These are phyloP conservation scores for Dictyostelium brefeldianum DNA, from an alignment of 78 protist species.

Conservation along the genomic window DNA sequence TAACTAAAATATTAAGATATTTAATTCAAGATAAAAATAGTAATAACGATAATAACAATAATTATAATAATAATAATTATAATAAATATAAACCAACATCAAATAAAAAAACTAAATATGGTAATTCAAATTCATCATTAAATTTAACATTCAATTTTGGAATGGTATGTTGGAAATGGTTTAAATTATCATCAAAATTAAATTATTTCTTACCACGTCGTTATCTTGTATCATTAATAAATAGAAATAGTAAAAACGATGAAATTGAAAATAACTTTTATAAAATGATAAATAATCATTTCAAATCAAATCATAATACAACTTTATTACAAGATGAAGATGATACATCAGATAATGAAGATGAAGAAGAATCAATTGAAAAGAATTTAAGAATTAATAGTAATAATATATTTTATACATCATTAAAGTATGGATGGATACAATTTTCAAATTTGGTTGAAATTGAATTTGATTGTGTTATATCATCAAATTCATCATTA, in stretches of 20 bases:
- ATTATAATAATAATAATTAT: not conserved
- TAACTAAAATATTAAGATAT: not conserved
- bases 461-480: conserved; percentile 3
- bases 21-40: not conserved
- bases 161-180: conserved; percentile 6
- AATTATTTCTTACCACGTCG: not conserved
- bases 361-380: not conserved
- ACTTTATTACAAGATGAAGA: no score
- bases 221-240: not conserved
- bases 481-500: not conserved
- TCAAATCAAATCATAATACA: not conserved
- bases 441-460: not conserved
- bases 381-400: not conserved
- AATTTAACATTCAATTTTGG: not conserved
- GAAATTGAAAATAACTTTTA: not conserved
- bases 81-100: not conserved
- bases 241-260: not conserved
- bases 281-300: not conserved
- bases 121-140: not conserved
- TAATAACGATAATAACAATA: not conserved
- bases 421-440: not conserved
- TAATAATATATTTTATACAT: not conserved
- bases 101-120: not conserved
- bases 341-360: not conserved
- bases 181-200: not conserved